Conservation (phyloP, 2,329 filamentous ascomycete genomes). For the Pezicula radicicola region DNA sequence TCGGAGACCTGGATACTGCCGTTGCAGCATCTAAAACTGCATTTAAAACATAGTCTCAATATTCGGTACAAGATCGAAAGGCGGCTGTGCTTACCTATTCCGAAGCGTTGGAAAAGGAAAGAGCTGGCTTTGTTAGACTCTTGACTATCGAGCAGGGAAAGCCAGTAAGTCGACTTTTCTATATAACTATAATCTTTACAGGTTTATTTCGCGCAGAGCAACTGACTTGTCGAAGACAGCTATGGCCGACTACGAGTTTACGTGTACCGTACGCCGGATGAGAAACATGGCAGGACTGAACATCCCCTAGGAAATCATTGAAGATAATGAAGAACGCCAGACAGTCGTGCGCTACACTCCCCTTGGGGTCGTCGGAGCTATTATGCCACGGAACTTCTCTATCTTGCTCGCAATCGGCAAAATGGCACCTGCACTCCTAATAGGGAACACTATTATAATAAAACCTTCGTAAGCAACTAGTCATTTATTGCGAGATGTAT, state of each 20-base stretch:
- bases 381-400: not conserved
- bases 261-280: not conserved
- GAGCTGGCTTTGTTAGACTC: conserved; percentile 38
- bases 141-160: conserved; percentile 47
- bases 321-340: conserved; percentile 14
- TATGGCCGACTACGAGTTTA: not conserved
- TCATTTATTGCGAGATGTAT: no score
- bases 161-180: conserved; percentile 32
- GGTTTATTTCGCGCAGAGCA: not conserved
- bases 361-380: not conserved
- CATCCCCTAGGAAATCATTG: not conserved
- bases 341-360: conserved; percentile 30
- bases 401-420: conserved; percentile 34
- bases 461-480: conserved; percentile 50
- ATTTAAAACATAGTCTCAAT: conserved; percentile 41
- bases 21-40: conserved; percentile 42
- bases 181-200: not conserved
- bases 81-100: conserved; percentile 33
- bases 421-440: conserved; percentile 44
- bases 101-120: conserved; percentile 18
- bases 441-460: conserved; percentile 53
- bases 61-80: conserved; percentile 37
- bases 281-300: not conserved
- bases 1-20: conserved; percentile 40
- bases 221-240: not conserved